Base-by-base conservation (phyloP, 805 yeast species). In the Middelhovenomyces tepae region DNA sequence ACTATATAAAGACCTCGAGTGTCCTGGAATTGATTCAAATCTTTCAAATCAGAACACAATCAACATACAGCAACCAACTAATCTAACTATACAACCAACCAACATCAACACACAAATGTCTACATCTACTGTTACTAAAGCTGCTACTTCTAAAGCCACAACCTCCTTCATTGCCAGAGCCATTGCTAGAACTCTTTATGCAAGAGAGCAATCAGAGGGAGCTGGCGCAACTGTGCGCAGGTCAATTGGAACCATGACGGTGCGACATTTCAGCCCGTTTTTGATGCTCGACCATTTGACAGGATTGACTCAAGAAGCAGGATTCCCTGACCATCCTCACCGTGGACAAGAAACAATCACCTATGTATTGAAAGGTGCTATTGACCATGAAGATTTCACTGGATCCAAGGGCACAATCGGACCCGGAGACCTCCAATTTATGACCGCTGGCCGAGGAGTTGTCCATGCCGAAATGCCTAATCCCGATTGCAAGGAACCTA, bases 381-480 rank as follows among this genome's bases (percentile, higher is more conserved):
- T 81, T 56, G 80, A 83, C 4, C 93, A 81, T 52, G 86, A 79
- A 51, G 95, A 86, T 54, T 83, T 85, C 58, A 81, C 93, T 2
- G 94, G 94, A 1, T 62, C 79, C n/a, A 67, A 70, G 34, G 95
- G 94, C 36, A 65, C 82, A 6, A 59, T 86, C 34, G 66, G 71
- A 40, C 73, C 84, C 5, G 95, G 94, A 37, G 95, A 85, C 53
- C 62, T 86, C 44, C 95, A 85, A 56, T 84, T 85, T 56, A 85
- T 85, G 95, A 85, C 94, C 17, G 94, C 95, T 4, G 95, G 94
- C 39, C 71, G 69, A 46, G 95, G 93, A 32, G 73, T 84, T 22
- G 81, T 81, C 35, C 95, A 84, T 54, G 71, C 85, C 2, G 95
- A 85, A 52, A 84, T 84, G 73, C 94, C 94, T 6, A 76, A 76